These are phyloP conservation scores for Yamadazyma blattariae DNA, from an alignment of 1,139 yeast species.

Conservation along the genomic window DNA sequence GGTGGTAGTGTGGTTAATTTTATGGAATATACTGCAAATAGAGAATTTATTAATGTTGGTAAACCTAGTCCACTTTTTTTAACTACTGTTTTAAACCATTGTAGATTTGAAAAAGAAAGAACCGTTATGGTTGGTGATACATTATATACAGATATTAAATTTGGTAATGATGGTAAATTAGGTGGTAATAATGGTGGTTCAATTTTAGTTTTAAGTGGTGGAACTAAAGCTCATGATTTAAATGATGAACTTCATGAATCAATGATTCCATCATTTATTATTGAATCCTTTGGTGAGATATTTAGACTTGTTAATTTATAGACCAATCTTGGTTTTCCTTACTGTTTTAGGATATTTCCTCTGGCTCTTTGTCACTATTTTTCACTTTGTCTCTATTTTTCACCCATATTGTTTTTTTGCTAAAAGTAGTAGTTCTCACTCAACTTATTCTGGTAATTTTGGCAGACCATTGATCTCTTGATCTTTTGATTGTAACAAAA, in stretches of 20 bases:
- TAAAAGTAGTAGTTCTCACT: too few relatives aligned
- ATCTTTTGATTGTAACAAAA: too few relatives aligned
- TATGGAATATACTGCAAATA: conserved; percentile 34
- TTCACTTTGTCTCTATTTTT: too few relatives aligned
- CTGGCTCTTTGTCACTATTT: too few relatives aligned
- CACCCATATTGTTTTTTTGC: too few relatives aligned
- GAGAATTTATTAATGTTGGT: conserved; percentile 37
- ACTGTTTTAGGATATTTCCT: too few relatives aligned
- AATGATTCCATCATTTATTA: conserved; percentile 27
- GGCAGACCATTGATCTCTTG: too few relatives aligned
- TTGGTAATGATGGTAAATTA: conserved; percentile 39
- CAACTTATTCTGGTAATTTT: too few relatives aligned
- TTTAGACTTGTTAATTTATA: conserved; percentile 10
- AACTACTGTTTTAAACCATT: conserved; percentile 26
- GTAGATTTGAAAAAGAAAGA: conserved; percentile 22
- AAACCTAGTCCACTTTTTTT: conserved; percentile 35
- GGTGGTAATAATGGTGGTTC: conserved; percentile 31
- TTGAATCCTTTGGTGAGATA: conserved; percentile 31
- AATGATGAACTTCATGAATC: conserved; percentile 16
- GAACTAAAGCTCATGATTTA: conserved; percentile 28
- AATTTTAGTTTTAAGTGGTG: conserved; percentile 37
- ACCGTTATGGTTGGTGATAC: conserved; percentile 47
- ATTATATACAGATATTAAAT: conserved; percentile 41
- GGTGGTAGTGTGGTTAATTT: conserved; percentile 42
- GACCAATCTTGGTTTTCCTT: too few relatives aligned